Conservation (phyloP, 805 yeast genomes). For the Yueomyces sp. region DNA sequence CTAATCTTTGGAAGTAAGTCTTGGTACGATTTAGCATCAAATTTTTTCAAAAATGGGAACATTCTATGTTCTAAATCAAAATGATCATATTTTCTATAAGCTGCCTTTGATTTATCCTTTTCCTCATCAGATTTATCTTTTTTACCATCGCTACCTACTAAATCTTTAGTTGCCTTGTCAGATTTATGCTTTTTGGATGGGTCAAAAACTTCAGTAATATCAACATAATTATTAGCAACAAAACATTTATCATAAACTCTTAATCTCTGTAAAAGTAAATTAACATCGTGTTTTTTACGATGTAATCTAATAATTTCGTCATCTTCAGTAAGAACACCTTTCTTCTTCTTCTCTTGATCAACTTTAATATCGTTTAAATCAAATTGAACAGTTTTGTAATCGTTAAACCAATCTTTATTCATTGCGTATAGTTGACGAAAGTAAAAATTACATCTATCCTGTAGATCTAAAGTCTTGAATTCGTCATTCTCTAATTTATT, state of each 20-base stretch:
- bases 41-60: constrained; percentile 9
- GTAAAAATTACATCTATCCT: constrained; percentile 7
- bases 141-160: not conserved
- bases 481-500: constrained; percentile 1
- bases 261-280: constrained; percentile 5
- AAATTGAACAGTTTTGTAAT: constrained; percentile 3
- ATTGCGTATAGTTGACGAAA: constrained; percentile 8
- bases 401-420: constrained; percentile 10
- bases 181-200: not conserved
- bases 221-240: constrained; percentile 1
- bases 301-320: constrained; percentile 2
- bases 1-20: constrained; percentile 5
- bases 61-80: constrained; percentile 13
- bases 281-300: constrained; percentile 1
- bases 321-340: constrained; percentile 1
- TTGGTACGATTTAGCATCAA: constrained; percentile 2
- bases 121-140: not conserved
- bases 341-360: not conserved
- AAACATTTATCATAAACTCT: constrained; percentile 14
- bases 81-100: constrained; percentile 3
- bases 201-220: not conserved
- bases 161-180: not conserved
- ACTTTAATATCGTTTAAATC: constrained; percentile 5
- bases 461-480: constrained; percentile 4
- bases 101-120: not conserved